Base-by-base conservation (phyloP, 805 yeast species). In the Yarrowia sp. region DNA sequence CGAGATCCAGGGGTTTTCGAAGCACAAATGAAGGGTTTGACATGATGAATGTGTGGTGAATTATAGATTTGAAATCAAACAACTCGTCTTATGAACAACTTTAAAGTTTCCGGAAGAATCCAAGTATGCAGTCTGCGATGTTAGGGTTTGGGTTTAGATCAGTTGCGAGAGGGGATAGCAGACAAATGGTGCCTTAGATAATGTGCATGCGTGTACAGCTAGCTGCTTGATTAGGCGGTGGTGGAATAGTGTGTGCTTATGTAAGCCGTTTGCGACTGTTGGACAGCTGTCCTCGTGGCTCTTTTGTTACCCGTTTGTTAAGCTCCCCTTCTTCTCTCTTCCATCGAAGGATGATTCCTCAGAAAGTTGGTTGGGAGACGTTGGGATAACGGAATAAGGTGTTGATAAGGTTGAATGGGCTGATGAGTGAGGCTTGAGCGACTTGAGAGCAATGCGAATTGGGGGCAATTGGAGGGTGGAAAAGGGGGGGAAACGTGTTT, bases 1-100 rank as follows among this genome's bases (percentile, higher is more conserved):
- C 80, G 72, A 91, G 89, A 67, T 86, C 85, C 73, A 87, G 87
- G 70, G 87, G 81, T 74, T 85, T 84, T 74, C 86, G 84, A 56
- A 92, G 81, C 10, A 91, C 93, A 70, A 78, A 78, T 4, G 80
- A 90, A 82, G 63, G 91, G 82, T 72, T 74, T n/a, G 56, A 40
- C 49, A 52, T 50, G 61, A 10, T 41, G 19, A 19, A 19, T 53
- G 42, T 40, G 46, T 55, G 48, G 36, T 38, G 41, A 26, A 26
- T 26, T 26, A 5, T 26, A 26, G 32, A 26, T 5, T 26, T 26
- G 32, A 5, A 26, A 5, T 26, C 7, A 26, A 26, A 26, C 32
- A 5, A 26, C 32, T 26, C 7, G 7, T 26, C 32, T 11, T 22
- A 42, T 15, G 41, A 22, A 12, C 40, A 10, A 11, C 10, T 46